Evolutionary conservation across 228 moss, liverwort and hornwort species (phyloP), one percentile per base, ranked within the genome.

Genomic region (Sphagnum fallax): DNA sequence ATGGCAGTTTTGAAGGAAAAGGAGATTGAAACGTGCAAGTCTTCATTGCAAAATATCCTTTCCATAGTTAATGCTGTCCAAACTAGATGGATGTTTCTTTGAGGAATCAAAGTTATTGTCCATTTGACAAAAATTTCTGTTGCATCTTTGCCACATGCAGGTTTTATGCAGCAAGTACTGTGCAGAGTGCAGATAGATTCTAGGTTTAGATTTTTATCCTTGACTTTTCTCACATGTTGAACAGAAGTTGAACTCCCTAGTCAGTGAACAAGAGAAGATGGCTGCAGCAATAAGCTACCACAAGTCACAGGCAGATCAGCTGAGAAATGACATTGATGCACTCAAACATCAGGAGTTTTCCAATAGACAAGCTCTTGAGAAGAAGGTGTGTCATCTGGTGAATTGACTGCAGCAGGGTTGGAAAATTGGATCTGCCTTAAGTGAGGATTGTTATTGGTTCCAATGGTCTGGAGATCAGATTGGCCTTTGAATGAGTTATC

Each of bases 231-330:
- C 80, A 95, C 95, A 79, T 88, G 75, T 90, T 68, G 98, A 98
- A n/a, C 81, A 79, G 73, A 90, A 84, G 67, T 83, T 79, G 15
- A 92, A 89, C 77, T 70, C 72, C 18, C 79, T 98, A 51, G 82
- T 90, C 60, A 94, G 92, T 78, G 94, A 98, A 64, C 94, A 98
- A 83, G 94, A 98, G 78, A 94, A 98, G 80, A 74, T 98, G 82
- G 90, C 89, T 84, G 98, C 92, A 15, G 87, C 91, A 76, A 73
- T 81, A 71, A 90, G 84, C 75, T 89, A 90, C 68, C 86, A 92
- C 71, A 92, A 84, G 75, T 92, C 93, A 73, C 91, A 98, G 78
- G 91, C 91, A 77, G 98, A 92, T 76, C 98, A 98, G 79, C 70
- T 94, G 75, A 92, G 82, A 80, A 78, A 78, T 77, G 98, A 98